Evolutionary conservation across 768 basidiomycete species (phyloP), one percentile per base, ranked within the genome.

Genomic region (Naganishia antarctica): DNA sequence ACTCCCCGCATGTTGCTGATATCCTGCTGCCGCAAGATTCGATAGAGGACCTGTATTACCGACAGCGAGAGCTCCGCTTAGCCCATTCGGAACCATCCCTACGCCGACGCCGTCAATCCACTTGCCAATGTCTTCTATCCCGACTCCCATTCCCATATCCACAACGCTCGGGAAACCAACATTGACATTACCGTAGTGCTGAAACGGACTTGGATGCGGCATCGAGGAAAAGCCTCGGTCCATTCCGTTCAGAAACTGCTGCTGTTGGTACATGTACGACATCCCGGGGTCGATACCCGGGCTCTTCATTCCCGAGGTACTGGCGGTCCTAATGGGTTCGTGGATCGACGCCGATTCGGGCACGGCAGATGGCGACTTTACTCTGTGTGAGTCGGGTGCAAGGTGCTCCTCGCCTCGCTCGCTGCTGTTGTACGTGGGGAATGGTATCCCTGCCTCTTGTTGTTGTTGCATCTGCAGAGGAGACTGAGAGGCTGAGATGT

Each of bases 391-490:
- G 5, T 57, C 34, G 15, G 37, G 21, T 6, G 51, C 25, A 5
- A 32, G 37, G 16, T 41, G 34, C 25, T 57, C 34, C 3, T 37
- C 37, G 6, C 6, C 23, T n/a, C 53, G 23, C 13, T 57, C 37
- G 8, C 37, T 57, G 32, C 32, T 23, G 34, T 25, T 9, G 23
- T 57, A 57, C 5, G 53, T 25, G 15, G 53, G 34, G 15, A 57
- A 40, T 23, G 53, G 16, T 1, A 37, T 40, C 34, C 37, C 37
- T 6, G 23, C 23, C 11, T 32, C n/a, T 41, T 57, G 53, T 40
- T 41, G 53, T 40, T 57, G 53, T 41, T 57, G 53, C 53, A 57
- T 57, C 40, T 57, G 53, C 12, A 57, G 13, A 23, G 53, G 53
- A n/a, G 53, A 57, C 28, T 57, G 53, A 2, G 53, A 53, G 11